phyloP scores from a whole-genome alignment of 495 filamentous ascomycete genomes.

The Chlorociboria aeruginascens region DNA sequence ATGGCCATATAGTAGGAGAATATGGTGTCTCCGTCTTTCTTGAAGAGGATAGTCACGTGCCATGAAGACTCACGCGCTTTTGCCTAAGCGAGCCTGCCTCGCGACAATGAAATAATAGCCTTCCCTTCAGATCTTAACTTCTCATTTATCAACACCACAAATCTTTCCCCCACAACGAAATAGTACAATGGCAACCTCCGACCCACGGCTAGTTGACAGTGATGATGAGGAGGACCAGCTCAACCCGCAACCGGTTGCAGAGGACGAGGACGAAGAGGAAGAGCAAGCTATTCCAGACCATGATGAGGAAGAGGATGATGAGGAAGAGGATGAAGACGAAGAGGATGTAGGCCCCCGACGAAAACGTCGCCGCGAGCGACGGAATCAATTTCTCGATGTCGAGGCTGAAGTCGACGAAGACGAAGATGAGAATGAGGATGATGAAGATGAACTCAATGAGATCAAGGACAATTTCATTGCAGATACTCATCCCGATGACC shows the following conservation, averaged over 20 bases:
- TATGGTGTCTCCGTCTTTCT: too few species aligned
- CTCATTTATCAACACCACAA: neutral
- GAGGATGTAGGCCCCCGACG: conserved; percentile 48
- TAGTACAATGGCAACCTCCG: conserved; percentile 32
- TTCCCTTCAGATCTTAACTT: too few species aligned
- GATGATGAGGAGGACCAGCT: conserved; percentile 78
- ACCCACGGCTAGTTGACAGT: conserved; percentile 48
- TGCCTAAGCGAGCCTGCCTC: too few species aligned
- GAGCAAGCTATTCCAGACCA: conserved; percentile 28
- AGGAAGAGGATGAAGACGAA: conserved; percentile 29
- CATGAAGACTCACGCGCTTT: too few species aligned
- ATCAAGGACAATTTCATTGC: conserved; percentile 69
- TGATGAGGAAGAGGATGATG: conserved; percentile 37
- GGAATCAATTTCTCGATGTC: conserved; percentile 82
- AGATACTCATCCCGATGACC: conserved; percentile 81
- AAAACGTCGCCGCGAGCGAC: conserved; percentile 60
- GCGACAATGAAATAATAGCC: too few species aligned
- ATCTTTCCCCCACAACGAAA: neutral
- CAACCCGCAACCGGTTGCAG: conserved; percentile 49
- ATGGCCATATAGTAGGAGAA: too few species aligned
- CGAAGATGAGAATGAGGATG: conserved; percentile 81
- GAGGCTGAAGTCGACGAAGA: conserved; percentile 92
- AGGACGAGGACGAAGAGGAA: conserved; percentile 17
- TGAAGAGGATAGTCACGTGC: too few species aligned
- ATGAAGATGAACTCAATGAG: conserved; percentile 78